These are phyloP conservation scores for Boletus patriciae DNA, from an alignment of 768 basidiomycete genomes.

Conservation along the genomic window DNA sequence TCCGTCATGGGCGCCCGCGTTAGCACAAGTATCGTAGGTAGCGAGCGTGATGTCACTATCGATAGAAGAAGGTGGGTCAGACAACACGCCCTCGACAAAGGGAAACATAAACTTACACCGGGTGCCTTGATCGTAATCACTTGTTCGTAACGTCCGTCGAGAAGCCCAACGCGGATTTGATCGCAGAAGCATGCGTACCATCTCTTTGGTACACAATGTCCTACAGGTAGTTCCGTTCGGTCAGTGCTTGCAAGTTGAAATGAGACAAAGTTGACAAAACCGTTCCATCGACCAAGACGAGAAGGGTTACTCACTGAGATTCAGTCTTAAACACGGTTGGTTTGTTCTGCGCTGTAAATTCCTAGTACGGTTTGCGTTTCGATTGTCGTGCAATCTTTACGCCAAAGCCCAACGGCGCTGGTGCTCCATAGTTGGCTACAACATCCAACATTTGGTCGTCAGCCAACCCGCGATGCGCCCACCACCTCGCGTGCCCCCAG, in stretches of 20 bases:
- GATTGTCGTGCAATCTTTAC: background rate
- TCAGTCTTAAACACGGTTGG: constrained; percentile 76
- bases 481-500: too few species aligned
- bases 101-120: constrained; percentile 43
- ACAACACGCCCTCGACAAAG: background rate
- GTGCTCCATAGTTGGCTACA: too few species aligned
- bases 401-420: too few species aligned
- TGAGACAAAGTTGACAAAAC: constrained; percentile 31
- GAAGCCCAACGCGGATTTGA: constrained; percentile 73
- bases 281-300: constrained; percentile 28
- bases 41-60: constrained; percentile 81
- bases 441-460: too few species aligned
- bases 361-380: constrained; percentile 37
- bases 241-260: background rate
- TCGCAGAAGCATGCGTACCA: constrained; percentile 66
- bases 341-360: constrained; percentile 44
- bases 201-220: constrained; percentile 43
- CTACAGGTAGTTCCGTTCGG: background rate
- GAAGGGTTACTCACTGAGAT: constrained; percentile 51
- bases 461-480: too few species aligned
- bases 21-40: constrained; percentile 70
- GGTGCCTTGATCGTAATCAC: constrained; percentile 69
- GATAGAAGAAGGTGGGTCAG: background rate
- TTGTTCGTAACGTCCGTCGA: constrained; percentile 72
- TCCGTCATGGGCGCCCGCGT: too few species aligned